Conservation (phyloP, 1,284 basidiomycete genomes). For the Cryptococcus sp. region DNA sequence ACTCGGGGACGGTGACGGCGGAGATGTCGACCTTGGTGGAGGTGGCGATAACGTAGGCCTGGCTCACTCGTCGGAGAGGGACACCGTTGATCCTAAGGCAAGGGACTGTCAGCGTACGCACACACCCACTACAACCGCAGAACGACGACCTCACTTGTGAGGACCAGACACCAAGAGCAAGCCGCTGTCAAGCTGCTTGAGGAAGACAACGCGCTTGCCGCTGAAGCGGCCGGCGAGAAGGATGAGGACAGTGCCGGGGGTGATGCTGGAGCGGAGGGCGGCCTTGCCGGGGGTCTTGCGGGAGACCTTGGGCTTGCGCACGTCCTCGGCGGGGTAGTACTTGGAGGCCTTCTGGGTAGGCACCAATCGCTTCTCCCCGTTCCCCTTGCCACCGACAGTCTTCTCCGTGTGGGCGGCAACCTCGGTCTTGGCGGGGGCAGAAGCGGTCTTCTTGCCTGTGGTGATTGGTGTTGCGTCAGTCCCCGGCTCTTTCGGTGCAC, state of each 20-base stretch:
- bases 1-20: conserved; percentile 68
- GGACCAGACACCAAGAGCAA: conserved; percentile 95
- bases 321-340: conserved; percentile 97
- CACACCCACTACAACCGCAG: neutral
- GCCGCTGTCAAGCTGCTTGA: conserved; percentile 94
- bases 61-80: conserved; percentile 95
- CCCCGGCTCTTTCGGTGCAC: neutral
- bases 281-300: conserved; percentile 74
- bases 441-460: conserved; percentile 68
- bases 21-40: conserved; percentile 90
- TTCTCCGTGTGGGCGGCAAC: conserved; percentile 65
- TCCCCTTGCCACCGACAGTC: conserved; percentile 82
- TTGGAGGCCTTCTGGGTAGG: conserved; percentile 80
- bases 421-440: conserved; percentile 60
- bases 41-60: conserved; percentile 98
- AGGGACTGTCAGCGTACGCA: neutral
- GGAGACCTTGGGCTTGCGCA: conserved; percentile 81
- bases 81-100: conserved; percentile 78
- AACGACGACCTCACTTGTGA: conserved; percentile 63
- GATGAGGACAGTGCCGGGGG: conserved; percentile 93
- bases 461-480: conserved; percentile 1
- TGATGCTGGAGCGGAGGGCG: conserved; percentile 80
- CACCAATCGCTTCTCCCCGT: conserved; percentile 82
- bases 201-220: conserved; percentile 96
- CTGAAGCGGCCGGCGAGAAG: conserved; percentile 96